Evolutionary conservation across 2,329 filamentous ascomycete genomes (phyloP).

Genomic region (Bipolaris sorokiniana): DNA sequence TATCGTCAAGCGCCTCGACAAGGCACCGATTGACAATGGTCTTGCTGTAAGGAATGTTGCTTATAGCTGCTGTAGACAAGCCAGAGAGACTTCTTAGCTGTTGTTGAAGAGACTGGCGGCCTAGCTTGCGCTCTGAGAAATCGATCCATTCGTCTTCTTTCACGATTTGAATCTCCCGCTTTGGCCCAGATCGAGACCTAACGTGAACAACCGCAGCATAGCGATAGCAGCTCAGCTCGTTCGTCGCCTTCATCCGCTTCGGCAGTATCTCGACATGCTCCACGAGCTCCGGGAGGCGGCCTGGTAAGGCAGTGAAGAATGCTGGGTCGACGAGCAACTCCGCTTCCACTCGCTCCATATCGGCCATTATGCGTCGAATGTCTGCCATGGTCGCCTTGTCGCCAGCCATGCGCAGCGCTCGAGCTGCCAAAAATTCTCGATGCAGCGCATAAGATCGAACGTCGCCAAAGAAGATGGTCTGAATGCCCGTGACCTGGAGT

Average conservation of each 20-base stretch:
- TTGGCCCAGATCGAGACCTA: neutral
- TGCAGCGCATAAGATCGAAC: constrained; percentile 9
- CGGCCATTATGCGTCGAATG: constrained; percentile 2
- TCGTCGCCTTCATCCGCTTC: constrained; percentile 16
- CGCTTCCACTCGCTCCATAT: neutral
- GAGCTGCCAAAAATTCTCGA: constrained; percentile 2
- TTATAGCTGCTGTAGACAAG: neutral
- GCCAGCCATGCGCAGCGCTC: neutral
- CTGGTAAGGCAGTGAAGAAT: constrained; percentile 9
- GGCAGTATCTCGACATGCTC: constrained; percentile 16
- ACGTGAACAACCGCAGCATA: constrained; percentile 11
- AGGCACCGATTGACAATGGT: neutral
- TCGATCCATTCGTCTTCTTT: neutral
- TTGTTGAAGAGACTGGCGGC: neutral
- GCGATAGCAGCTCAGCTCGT: constrained; percentile 19
- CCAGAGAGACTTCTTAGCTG: neutral
- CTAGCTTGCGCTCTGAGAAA: neutral
- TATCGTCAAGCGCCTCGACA: neutral
- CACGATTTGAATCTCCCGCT: neutral
- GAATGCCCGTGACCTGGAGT: neutral
- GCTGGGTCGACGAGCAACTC: constrained; percentile 14
- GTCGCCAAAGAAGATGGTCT: constrained; percentile 10
- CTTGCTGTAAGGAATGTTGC: constrained; percentile 10
- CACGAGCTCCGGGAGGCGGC: neutral
- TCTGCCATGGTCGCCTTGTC: neutral